phyloP scores from a whole-genome alignment of 2,329 filamentous ascomycete genomes.

The Pezicula carpinea region DNA sequence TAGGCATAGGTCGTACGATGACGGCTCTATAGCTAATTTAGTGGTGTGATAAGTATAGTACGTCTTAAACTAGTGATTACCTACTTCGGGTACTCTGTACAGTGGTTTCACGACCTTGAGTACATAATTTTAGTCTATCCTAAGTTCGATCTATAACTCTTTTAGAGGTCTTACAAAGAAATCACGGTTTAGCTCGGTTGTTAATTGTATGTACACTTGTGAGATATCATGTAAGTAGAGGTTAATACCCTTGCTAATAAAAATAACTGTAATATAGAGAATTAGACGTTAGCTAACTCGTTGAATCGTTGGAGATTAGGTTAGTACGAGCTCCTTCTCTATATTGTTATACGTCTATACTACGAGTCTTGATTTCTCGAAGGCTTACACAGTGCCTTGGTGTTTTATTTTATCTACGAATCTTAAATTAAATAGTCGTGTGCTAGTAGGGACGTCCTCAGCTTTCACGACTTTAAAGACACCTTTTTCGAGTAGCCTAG shows the following conservation, averaged over 20 bases:
- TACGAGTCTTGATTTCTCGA: constrained; percentile 12
- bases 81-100: constrained; percentile 9
- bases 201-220: constrained; percentile 8
- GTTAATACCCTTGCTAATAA: background rate
- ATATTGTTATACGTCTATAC: constrained; percentile 10
- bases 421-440: constrained; percentile 5
- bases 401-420: constrained; percentile 13
- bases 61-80: constrained; percentile 9
- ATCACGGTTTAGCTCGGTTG: constrained; percentile 4
- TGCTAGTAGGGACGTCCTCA: background rate
- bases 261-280: constrained; percentile 4
- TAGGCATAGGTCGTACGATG: constrained; percentile 4
- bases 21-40: constrained; percentile 5
- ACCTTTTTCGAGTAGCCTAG: background rate
- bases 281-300: constrained; percentile 6
- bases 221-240: constrained; percentile 9
- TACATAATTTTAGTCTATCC: background rate
- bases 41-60: constrained; percentile 8
- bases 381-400: constrained; percentile 3
- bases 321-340: constrained; percentile 7
- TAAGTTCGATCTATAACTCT: background rate
- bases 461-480: background rate
- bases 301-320: constrained; percentile 11
- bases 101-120: constrained; percentile 7
- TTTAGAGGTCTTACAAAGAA: constrained; percentile 7